Evolutionary conservation across 1,139 yeast genomes (phyloP).

Genomic region (Blastobotrys capitulatus): DNA sequence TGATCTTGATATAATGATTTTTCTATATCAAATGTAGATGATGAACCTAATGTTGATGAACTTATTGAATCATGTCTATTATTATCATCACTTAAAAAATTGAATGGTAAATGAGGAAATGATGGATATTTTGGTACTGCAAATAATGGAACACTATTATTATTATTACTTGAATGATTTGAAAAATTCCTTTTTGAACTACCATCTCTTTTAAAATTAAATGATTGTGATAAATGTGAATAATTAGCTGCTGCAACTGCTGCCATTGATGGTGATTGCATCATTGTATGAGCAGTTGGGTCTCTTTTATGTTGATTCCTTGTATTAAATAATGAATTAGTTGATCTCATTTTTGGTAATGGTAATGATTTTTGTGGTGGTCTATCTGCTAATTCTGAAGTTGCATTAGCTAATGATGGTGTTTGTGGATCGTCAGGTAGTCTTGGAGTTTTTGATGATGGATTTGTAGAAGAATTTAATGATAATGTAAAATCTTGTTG

Average conservation of each 20-base stretch:
- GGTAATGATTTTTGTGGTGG: constrained; percentile 12
- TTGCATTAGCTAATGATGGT: constrained; percentile 5
- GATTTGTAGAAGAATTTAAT: background rate
- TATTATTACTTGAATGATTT: background rate
- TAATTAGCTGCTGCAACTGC: constrained; percentile 2
- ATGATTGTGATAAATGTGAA: background rate
- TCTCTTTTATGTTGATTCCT: constrained; percentile 5
- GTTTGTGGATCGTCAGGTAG: constrained; percentile 5
- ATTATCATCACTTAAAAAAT: background rate
- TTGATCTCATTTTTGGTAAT: constrained; percentile 8
- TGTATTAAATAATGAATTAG: constrained; percentile 1
- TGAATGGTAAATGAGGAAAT: constrained; percentile 6
- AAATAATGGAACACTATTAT: background rate
- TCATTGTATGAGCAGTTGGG: constrained; percentile 7
- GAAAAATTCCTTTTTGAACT: too few relatives aligned
- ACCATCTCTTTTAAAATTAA: background rate
- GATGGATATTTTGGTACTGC: constrained; percentile 5
- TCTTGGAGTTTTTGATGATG: background rate
- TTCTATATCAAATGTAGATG: constrained; percentile 5
- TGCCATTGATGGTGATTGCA: constrained; percentile 5
- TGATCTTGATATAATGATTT: constrained; percentile 5
- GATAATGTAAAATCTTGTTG: background rate
- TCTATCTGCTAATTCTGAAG: constrained; percentile 3
- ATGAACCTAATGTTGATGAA: background rate
- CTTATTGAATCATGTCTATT: background rate